Evolutionary conservation across 2,329 filamentous ascomycete genomes (phyloP).

Genomic region (Pyricularia sp.): DNA sequence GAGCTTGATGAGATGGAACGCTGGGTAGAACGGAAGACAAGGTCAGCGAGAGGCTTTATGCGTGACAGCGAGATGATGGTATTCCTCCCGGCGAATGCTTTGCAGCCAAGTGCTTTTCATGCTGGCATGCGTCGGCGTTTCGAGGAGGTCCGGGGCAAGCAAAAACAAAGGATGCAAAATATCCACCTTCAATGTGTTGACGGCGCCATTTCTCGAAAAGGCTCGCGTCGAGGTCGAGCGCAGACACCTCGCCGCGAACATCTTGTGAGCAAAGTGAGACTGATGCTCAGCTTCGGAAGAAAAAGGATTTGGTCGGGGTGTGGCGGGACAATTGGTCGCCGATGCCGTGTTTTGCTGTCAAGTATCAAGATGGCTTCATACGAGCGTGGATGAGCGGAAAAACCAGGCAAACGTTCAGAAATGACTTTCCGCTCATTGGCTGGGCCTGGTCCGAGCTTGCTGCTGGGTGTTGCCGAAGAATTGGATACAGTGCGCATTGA

Average conservation of each 20-base stretch:
- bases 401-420: slow-evolving; percentile 1
- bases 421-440: background rate
- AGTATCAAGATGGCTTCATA: background rate
- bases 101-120: background rate
- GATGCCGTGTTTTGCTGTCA: slow-evolving; percentile 10
- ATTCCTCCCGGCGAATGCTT: background rate
- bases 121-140: background rate
- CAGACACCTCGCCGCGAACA: slow-evolving; percentile 89
- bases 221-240: slow-evolving; percentile 78
- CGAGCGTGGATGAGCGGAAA: background rate
- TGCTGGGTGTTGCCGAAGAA: background rate
- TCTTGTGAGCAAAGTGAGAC: slow-evolving; percentile 38
- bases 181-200: slow-evolving; percentile 64
- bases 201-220: slow-evolving; percentile 62
- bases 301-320: slow-evolving; percentile 17
- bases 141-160: background rate
- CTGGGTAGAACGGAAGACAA: slow-evolving; percentile 22
- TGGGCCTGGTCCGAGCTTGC: background rate
- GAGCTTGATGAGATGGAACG: slow-evolving; percentile 62
- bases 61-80: no score
- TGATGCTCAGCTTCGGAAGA: slow-evolving; percentile 25
- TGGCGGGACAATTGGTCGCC: slow-evolving; percentile 25
- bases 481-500: background rate
- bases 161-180: background rate
- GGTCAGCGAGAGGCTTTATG: slow-evolving; percentile 21